Evolutionary conservation across 2,329 filamentous ascomycete genomes (phyloP).

Genomic region (Chaetomium olivaceum): DNA sequence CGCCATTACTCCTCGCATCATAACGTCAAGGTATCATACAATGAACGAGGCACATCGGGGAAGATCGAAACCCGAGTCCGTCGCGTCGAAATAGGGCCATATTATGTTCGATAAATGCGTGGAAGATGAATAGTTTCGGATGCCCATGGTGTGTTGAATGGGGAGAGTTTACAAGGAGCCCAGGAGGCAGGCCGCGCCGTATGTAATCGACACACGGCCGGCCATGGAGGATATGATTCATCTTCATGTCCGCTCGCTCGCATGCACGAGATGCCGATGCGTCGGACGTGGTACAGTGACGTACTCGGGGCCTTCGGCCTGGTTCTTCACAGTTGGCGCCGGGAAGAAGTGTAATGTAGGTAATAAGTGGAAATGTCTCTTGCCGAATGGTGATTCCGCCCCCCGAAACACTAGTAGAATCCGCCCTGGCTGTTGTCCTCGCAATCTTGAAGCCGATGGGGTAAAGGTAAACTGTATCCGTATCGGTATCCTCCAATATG

Average conservation of each 20-base stretch:
- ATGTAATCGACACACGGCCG: not conserved
- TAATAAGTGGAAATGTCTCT: not conserved
- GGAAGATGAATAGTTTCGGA: not conserved
- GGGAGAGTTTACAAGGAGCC: not conserved
- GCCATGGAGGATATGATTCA: not conserved
- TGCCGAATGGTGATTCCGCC: conserved; percentile 1
- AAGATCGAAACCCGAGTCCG: not conserved
- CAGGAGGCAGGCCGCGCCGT: no score
- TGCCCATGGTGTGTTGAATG: not conserved
- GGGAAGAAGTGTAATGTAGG: not conserved
- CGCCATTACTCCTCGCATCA: not conserved
- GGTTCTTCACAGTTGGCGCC: not conserved
- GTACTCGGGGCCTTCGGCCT: not conserved
- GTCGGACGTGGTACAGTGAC: not conserved
- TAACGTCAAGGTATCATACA: not conserved
- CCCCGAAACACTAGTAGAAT: not conserved
- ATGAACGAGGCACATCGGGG: not conserved
- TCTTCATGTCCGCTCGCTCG: not conserved
- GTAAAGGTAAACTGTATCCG: conserved; percentile 13
- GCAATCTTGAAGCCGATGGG: not conserved
- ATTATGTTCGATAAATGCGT: not conserved
- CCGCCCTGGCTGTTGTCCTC: not conserved
- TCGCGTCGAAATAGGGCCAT: not conserved
- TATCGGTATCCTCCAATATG: conserved; percentile 13
- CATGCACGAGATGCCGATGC: not conserved